Conservation (phyloP, 73 alveolate genomes). For the Effrenium voratum region DNA sequence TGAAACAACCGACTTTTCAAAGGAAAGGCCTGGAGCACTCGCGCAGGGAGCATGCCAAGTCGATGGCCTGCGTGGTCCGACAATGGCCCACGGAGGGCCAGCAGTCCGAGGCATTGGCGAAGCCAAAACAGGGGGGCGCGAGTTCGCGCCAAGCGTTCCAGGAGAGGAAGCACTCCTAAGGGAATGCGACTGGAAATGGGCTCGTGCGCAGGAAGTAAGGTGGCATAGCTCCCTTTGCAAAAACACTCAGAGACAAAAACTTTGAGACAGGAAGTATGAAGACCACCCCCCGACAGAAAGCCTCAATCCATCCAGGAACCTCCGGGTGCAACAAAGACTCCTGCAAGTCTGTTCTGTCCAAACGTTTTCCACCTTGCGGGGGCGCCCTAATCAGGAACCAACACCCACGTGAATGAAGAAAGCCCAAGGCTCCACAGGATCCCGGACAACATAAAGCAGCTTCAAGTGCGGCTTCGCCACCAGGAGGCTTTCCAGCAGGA, state of each 20-base stretch:
- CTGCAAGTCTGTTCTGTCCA: background rate
- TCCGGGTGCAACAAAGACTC: background rate
- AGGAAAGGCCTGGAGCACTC: no score
- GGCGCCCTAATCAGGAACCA: no score
- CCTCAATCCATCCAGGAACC: background rate
- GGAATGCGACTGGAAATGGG: background rate
- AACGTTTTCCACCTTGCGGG: no score
- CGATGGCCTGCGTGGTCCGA: slow-evolving; percentile 58
- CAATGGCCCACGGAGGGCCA: slow-evolving; percentile 88
- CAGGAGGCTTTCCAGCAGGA: slow-evolving; percentile 28
- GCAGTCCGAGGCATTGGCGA: background rate
- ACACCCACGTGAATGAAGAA: no score
- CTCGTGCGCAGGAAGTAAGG: background rate
- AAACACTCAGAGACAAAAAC: background rate
- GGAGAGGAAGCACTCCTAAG: slow-evolving; percentile 85
- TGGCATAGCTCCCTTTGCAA: background rate
- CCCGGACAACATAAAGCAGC: slow-evolving; percentile 61
- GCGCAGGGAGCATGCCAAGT: slow-evolving; percentile 28
- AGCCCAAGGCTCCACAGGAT: slow-evolving; percentile 10
- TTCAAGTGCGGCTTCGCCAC: slow-evolving; percentile 29
- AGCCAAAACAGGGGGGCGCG: background rate
- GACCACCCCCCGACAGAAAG: background rate
- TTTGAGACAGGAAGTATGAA: no score
- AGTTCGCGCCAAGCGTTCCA: slow-evolving; percentile 33
- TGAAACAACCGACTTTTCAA: no score